phyloP scores from a whole-genome alignment of 495 filamentous ascomycete genomes.

The Aspergillus sclerotioniger region DNA sequence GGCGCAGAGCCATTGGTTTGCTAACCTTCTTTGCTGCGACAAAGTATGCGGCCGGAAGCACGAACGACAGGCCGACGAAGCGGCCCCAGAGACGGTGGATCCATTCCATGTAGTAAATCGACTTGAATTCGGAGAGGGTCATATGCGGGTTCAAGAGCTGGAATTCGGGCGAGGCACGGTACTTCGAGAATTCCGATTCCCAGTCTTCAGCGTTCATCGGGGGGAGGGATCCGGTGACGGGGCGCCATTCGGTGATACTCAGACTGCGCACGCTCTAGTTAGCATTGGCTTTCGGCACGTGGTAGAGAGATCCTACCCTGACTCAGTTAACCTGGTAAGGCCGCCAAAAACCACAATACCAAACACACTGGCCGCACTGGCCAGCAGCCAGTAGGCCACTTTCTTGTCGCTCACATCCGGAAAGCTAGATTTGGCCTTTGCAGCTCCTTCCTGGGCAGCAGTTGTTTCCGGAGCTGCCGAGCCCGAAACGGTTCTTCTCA shows the following conservation, averaged over 20 bases:
- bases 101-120: slow-evolving; percentile 99
- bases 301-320: slow-evolving; percentile 62
- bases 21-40: slow-evolving; percentile 78
- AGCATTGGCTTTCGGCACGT: slow-evolving; percentile 11
- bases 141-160: slow-evolving; percentile 86
- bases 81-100: slow-evolving; percentile 94
- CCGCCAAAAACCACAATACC: slow-evolving; percentile 96
- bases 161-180: slow-evolving; percentile 88
- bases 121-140: slow-evolving; percentile 89
- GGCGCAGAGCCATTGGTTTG: slow-evolving; percentile 66
- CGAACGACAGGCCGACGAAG: slow-evolving; percentile 83
- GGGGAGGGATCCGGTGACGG: slow-evolving; percentile 90
- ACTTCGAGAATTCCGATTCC: slow-evolving; percentile 89
- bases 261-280: slow-evolving; percentile 54
- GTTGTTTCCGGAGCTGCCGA: slow-evolving; percentile 20
- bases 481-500: slow-evolving; percentile 27
- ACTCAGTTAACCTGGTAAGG: slow-evolving; percentile 90
- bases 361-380: slow-evolving; percentile 87
- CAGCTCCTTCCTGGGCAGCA: slow-evolving; percentile 17
- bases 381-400: slow-evolving; percentile 91
- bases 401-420: slow-evolving; percentile 68
- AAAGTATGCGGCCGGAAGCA: slow-evolving; percentile 85
- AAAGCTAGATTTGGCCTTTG: slow-evolving; percentile 51
- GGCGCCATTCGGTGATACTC: slow-evolving; percentile 98
- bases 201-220: slow-evolving; percentile 74